Conservation (phyloP, 2,329 filamentous ascomycete species). For the Colletotrichum tamarilloi region DNA sequence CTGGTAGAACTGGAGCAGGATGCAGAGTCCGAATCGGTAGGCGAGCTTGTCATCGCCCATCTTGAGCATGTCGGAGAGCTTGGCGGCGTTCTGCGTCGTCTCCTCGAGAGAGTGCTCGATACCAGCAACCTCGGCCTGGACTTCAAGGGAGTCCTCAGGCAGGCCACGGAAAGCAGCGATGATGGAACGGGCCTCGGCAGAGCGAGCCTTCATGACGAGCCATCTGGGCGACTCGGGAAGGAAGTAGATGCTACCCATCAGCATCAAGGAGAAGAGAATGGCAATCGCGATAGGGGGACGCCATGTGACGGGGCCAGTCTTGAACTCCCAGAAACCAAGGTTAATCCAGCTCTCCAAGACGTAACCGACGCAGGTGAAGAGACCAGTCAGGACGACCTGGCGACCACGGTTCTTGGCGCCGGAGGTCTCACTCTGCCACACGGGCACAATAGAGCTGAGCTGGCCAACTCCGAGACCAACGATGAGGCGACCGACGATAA, state of each 20-base stretch:
- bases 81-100: constrained; percentile 47
- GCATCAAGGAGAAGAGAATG: constrained; percentile 44
- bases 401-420: constrained; percentile 54
- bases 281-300: constrained; percentile 50
- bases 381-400: constrained; percentile 49
- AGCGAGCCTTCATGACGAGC: constrained; percentile 44
- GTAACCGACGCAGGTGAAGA: constrained; percentile 36
- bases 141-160: constrained; percentile 58
- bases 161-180: constrained; percentile 59
- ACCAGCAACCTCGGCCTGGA: constrained; percentile 58
- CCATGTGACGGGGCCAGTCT: constrained; percentile 43
- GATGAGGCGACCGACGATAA: constrained; percentile 54
- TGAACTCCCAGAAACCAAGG: constrained; percentile 52
- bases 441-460: constrained; percentile 52
- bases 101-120: constrained; percentile 62
- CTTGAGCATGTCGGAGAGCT: constrained; percentile 56
- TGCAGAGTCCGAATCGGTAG: constrained; percentile 59
- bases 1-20: constrained; percentile 64
- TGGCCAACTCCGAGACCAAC: constrained; percentile 53
- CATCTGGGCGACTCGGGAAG: constrained; percentile 48
- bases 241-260: constrained; percentile 47
- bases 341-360: constrained; percentile 58
- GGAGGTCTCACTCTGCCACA: constrained; percentile 53
- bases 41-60: constrained; percentile 61
- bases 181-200: constrained; percentile 45